Evolutionary conservation across 768 basidiomycete species (phyloP).

Genomic region (Neoboletus brunneissimus): DNA sequence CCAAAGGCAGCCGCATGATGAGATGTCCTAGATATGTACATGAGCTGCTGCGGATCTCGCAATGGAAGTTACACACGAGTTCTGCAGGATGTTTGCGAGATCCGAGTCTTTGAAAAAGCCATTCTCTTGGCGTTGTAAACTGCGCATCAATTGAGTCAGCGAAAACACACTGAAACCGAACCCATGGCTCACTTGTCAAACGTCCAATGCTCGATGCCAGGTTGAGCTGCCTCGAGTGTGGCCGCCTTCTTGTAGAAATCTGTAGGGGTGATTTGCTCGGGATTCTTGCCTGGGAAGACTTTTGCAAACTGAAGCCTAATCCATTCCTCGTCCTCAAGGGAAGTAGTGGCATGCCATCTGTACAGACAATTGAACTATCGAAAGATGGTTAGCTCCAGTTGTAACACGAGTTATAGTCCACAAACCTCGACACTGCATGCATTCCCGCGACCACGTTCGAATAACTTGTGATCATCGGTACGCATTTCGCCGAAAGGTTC

Average conservation of each 20-base stretch:
- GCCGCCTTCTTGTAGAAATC: slow-evolving; percentile 53
- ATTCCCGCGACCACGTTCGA: slow-evolving; percentile 80
- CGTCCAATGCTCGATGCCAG: slow-evolving; percentile 60
- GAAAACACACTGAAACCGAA: not conserved
- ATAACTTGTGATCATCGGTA: slow-evolving; percentile 55
- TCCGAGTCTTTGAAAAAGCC: slow-evolving; percentile 65
- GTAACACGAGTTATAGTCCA: not conserved
- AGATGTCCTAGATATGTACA: slow-evolving; percentile 48
- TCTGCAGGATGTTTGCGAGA: slow-evolving; percentile 61
- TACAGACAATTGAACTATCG: slow-evolving; percentile 79
- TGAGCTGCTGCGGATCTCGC: not conserved
- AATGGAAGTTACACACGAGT: slow-evolving; percentile 50
- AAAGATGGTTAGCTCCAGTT: not conserved
- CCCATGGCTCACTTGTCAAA: slow-evolving; percentile 50
- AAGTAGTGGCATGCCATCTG: slow-evolving; percentile 83
- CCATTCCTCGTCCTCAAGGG: slow-evolving; percentile 69
- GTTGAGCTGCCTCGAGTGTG: slow-evolving; percentile 39
- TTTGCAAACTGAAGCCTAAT: slow-evolving; percentile 45
- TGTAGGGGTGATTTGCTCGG: slow-evolving; percentile 42
- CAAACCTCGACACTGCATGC: slow-evolving; percentile 76
- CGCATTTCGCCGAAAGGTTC: slow-evolving; percentile 76
- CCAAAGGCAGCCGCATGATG: slow-evolving; percentile 71
- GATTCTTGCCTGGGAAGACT: slow-evolving; percentile 52
- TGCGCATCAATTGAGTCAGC: slow-evolving; percentile 27
- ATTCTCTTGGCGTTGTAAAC: slow-evolving; percentile 58